These are phyloP conservation scores for Aspergillus fumigatiaffinis DNA, from an alignment of 2,329 filamentous ascomycete species.

Conservation along the genomic window DNA sequence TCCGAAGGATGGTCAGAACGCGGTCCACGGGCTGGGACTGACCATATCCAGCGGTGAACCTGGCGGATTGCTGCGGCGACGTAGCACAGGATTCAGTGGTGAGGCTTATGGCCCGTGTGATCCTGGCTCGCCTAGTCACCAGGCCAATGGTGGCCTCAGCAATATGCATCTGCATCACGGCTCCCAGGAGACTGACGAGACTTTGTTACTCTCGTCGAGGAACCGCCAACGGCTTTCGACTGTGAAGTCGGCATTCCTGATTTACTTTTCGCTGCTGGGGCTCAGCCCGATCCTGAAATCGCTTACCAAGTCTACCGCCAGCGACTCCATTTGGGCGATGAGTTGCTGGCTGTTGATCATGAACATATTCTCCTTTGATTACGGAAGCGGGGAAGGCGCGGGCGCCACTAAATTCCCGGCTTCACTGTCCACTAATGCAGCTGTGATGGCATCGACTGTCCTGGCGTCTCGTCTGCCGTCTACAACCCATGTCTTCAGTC, in stretches of 20 bases:
- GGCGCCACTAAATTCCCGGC: constrained; percentile 51
- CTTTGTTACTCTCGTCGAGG: constrained; percentile 46
- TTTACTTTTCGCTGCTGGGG: constrained; percentile 87
- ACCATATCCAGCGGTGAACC: constrained; percentile 37
- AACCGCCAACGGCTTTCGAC: constrained; percentile 69
- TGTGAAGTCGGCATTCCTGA: constrained; percentile 85
- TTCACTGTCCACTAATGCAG: constrained; percentile 85
- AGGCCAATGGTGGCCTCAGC: constrained; percentile 19
- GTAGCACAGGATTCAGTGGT: constrained; percentile 27
- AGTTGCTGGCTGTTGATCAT: constrained; percentile 88
- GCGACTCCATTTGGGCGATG: constrained; percentile 96
- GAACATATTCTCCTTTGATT: constrained; percentile 98
- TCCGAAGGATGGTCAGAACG: constrained; percentile 21
- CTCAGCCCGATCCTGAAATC: constrained; percentile 95
- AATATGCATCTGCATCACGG: constrained; percentile 17
- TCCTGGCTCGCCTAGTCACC: constrained; percentile 17
- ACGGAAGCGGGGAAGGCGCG: constrained; percentile 59
- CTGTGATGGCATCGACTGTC: constrained; percentile 92
- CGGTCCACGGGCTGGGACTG: constrained; percentile 43
- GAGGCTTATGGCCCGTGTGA: constrained; percentile 49
- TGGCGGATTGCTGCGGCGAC: constrained; percentile 25
- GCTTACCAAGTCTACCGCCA: constrained; percentile 86
- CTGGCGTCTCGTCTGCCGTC: constrained; percentile 83
- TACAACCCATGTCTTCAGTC: constrained; percentile 89
- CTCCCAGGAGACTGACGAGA: constrained; percentile 20